Evolutionary conservation across 352 stramenopile species (phyloP), one percentile per base, ranked within the genome.

Genomic region (Pythium utonaiense): DNA sequence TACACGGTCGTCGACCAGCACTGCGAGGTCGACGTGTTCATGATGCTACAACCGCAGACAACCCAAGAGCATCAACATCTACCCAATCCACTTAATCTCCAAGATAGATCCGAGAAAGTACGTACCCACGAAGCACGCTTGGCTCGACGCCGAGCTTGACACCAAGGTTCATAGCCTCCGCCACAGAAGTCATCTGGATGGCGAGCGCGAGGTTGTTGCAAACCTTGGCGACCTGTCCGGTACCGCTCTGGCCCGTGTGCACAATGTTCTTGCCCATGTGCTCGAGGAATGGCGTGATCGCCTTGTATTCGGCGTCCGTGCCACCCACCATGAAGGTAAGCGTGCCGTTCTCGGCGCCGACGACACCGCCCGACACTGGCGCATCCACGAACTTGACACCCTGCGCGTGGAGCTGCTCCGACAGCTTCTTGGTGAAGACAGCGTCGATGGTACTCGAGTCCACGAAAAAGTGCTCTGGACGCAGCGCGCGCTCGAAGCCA

Each of bases 271-370:
- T 87, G 30, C 97, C 96, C 97, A 99, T 99, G 17, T 73, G 68
- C 53, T 87, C 60, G 30, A 99, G 71, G 27, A 98, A 62, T 17
- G 85, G 81, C 71, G 91, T 91, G 49, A 91, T 75, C 10, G 70
- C 61, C 41, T 91, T 69, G 53, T 89, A 94, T 44, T 89, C 83
- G 2, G 69, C 57, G 14, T 56, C 50, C 36, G 76, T 68, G 50
- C 87, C 89, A 42, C 95, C 94, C 34, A 98, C 91, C 91, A 99
- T 99, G 77, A 99, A 99, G n/a, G 96, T 99, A 16, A 99, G 77
- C 40, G 94, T 99, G 25, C 78, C 96, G 60, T 96, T 95, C 68
- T 96, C 80, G 6, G 97, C 97, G n/a, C 95, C 97, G 14, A 89
- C 88, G 16, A 98, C 95, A n/a, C 96, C 96, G 28, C 96, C 96